phyloP scores from a whole-genome alignment of 2,329 filamentous ascomycete species.

The Fusarium liriodendri region DNA sequence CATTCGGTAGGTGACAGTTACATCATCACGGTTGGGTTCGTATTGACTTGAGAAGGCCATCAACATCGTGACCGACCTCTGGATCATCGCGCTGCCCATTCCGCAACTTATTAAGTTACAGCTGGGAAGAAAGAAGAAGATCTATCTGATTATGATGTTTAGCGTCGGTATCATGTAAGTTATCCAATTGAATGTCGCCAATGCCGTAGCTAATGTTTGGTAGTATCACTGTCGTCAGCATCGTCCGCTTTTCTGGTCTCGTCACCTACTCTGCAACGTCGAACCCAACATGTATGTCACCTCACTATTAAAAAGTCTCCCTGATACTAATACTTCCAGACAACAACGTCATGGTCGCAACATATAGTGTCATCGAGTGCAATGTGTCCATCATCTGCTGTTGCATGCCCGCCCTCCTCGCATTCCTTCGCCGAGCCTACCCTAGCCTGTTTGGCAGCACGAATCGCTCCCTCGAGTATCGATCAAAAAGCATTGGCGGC shows the following conservation, averaged over 20 bases:
- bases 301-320: accelerated
- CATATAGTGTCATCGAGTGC: constrained; percentile 6
- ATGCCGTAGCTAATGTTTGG: not conserved
- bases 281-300: not conserved
- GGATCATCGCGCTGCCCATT: not conserved
- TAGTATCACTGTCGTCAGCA: not conserved
- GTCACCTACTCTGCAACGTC: not conserved
- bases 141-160: not conserved
- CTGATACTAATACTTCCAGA: not conserved
- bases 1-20: not conserved
- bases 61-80: not conserved
- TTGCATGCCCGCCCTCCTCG: not conserved
- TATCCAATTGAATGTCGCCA: too few relatives aligned
- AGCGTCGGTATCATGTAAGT: not conserved
- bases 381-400: constrained; percentile 4
- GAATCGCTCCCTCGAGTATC: constrained; percentile 1
- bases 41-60: not conserved
- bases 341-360: constrained; percentile 7
- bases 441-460: not conserved
- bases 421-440: not conserved
- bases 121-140: not conserved
- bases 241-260: constrained; percentile 1
- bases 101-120: not conserved
- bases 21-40: not conserved
- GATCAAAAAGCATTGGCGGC: not conserved